Conservation (phyloP, 306 rosid genomes). For the Cucumis hystrix region DNA sequence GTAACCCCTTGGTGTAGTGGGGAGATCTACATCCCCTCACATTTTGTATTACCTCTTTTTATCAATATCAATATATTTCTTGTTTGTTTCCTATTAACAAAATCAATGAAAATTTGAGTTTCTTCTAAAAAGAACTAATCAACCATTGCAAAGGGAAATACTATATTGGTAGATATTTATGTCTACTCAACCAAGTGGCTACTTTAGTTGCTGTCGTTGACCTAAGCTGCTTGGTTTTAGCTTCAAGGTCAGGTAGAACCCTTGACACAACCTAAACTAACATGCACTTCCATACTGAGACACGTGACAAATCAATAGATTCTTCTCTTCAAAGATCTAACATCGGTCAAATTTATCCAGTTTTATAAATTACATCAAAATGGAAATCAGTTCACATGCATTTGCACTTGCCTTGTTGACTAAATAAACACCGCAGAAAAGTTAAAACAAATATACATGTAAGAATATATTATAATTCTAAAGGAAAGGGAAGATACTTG, state of each 20-base stretch:
- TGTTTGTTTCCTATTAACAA: background rate
- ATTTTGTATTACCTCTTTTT: background rate
- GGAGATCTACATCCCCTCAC: background rate
- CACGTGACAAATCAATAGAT: too few species aligned
- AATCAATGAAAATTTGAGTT: background rate
- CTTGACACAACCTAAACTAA: background rate
- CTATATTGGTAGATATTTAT: background rate
- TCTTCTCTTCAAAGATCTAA: too few species aligned
- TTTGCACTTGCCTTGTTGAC: background rate
- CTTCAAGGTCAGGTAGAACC: background rate
- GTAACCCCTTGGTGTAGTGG: background rate
- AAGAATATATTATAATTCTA: background rate
- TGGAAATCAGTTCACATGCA: background rate
- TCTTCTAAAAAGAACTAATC: background rate
- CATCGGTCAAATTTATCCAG: background rate
- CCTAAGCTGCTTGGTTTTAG: background rate
- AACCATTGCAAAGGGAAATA: background rate
- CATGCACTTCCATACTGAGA: background rate
- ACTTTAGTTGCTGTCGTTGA: background rate
- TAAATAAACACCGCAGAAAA: background rate
- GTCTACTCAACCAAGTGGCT: background rate
- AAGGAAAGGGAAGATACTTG: conserved; percentile 24
- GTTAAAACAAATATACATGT: background rate
- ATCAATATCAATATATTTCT: background rate
- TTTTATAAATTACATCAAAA: background rate